phyloP scores from a whole-genome alignment of 345 rosid genomes.

The Melaleuca alternifolia region DNA sequence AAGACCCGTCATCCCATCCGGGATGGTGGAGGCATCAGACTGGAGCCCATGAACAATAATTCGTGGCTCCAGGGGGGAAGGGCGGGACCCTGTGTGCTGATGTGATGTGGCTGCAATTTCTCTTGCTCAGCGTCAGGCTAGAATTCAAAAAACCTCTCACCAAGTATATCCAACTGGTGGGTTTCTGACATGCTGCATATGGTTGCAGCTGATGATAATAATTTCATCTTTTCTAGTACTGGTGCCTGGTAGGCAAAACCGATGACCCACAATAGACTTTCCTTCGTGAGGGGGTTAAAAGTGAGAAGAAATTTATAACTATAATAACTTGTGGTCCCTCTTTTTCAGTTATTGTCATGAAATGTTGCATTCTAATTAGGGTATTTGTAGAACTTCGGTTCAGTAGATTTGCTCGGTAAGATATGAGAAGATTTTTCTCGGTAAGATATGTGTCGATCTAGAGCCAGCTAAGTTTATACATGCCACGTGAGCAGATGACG shows the following conservation, averaged over 20 bases:
- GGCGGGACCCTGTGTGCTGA: background rate
- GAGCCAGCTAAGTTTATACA: too few species aligned
- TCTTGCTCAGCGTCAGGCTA: background rate
- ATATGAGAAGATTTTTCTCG: too few species aligned
- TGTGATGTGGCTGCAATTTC: background rate
- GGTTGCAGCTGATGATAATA: background rate
- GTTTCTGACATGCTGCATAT: background rate
- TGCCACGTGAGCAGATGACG: too few species aligned
- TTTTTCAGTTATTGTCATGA: background rate
- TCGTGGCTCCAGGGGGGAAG: background rate
- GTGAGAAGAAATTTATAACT: background rate
- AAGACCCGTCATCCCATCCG: background rate
- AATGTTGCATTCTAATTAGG: background rate
- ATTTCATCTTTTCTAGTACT: background rate
- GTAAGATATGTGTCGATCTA: too few species aligned
- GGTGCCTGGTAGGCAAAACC: background rate
- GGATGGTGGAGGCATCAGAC: background rate
- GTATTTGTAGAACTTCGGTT: background rate
- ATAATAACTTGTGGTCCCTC: accelerated
- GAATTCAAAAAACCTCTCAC: background rate
- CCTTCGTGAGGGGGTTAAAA: background rate
- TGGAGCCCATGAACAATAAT: background rate
- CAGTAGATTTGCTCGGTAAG: background rate
- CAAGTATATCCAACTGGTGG: background rate
- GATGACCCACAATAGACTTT: background rate